phyloP scores from a whole-genome alignment of 495 filamentous ascomycete species.

The Bombardia bombarda region DNA sequence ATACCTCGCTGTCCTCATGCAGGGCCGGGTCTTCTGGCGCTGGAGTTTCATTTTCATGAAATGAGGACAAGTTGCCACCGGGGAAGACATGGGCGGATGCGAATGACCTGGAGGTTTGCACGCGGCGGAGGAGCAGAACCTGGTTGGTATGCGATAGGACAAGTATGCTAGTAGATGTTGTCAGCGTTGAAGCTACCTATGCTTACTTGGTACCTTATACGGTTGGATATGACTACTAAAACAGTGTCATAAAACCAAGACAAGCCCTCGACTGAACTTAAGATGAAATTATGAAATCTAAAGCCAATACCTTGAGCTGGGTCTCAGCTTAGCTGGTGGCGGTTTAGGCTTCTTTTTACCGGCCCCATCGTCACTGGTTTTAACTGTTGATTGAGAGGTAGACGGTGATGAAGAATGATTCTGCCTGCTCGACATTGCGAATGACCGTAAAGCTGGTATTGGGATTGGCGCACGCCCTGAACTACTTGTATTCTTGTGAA shows the following conservation, averaged over 20 bases:
- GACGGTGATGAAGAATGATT: too few relatives aligned
- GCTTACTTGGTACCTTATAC: background rate
- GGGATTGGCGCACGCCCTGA: too few relatives aligned
- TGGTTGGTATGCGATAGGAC: constrained; percentile 80
- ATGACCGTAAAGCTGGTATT: too few relatives aligned
- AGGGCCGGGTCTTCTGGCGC: constrained; percentile 32
- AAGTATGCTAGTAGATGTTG: constrained; percentile 53
- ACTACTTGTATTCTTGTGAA: too few relatives aligned
- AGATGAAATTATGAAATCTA: too few relatives aligned
- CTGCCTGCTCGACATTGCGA: too few relatives aligned
- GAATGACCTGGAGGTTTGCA: constrained; percentile 73
- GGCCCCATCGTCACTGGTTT: too few relatives aligned
- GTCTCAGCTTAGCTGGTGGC: constrained; percentile 1
- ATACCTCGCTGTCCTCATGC: constrained; percentile 60
- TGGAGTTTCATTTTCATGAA: constrained; percentile 60
- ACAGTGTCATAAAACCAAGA: too few relatives aligned
- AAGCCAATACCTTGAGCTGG: constrained; percentile 10
- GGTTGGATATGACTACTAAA: too few relatives aligned
- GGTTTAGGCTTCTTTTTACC: constrained; percentile 6
- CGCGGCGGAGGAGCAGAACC: constrained; percentile 79
- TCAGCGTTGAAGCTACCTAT: background rate
- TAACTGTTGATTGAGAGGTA: too few relatives aligned
- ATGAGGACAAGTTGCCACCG: constrained; percentile 71
- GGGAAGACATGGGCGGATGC: constrained; percentile 94
- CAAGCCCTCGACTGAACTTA: too few relatives aligned